phyloP scores from a whole-genome alignment of 192 early-diverging fungal species.

The Umbelopsis sp. region DNA sequence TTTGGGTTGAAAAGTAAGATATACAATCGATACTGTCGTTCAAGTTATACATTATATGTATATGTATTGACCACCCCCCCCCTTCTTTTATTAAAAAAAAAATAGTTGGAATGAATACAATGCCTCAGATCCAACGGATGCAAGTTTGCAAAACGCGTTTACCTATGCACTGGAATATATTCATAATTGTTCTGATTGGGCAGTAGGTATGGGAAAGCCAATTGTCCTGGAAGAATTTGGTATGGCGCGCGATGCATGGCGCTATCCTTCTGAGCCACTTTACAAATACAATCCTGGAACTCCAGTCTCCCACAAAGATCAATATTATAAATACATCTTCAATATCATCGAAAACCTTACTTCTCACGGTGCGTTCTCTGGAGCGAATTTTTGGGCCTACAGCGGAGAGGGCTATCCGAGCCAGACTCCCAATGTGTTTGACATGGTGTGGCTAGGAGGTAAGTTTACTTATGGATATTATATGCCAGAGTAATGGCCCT shows the following conservation, averaged over 20 bases:
- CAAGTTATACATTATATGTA: slow-evolving; percentile 20
- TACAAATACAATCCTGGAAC: slow-evolving; percentile 53
- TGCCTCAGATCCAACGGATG: slow-evolving; percentile 41
- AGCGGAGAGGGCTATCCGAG: slow-evolving; percentile 53
- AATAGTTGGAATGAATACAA: slow-evolving; percentile 63
- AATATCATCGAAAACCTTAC: slow-evolving; percentile 37
- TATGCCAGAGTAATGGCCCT: not conserved
- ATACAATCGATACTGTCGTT: slow-evolving; percentile 41
- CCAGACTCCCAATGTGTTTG: slow-evolving; percentile 29
- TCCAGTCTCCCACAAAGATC: slow-evolving; percentile 53
- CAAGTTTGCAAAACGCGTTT: slow-evolving; percentile 43
- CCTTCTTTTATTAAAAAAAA: too few species aligned
- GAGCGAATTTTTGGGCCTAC: slow-evolving; percentile 71
- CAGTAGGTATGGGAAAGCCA: slow-evolving; percentile 49
- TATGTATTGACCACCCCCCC: not conserved
- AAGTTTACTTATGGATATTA: not conserved
- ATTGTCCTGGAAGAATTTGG: slow-evolving; percentile 63
- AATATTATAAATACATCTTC: slow-evolving; percentile 52
- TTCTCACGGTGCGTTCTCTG: slow-evolving; percentile 38
- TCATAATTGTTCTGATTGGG: slow-evolving; percentile 50
- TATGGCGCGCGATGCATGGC: slow-evolving; percentile 55
- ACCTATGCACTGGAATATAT: slow-evolving; percentile 47
- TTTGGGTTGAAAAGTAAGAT: slow-evolving; percentile 52
- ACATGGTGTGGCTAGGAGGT: slow-evolving; percentile 54
- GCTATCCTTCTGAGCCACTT: not conserved